Conservation (phyloP, 768 basidiomycete genomes). For the Macrocybe gigantea region DNA sequence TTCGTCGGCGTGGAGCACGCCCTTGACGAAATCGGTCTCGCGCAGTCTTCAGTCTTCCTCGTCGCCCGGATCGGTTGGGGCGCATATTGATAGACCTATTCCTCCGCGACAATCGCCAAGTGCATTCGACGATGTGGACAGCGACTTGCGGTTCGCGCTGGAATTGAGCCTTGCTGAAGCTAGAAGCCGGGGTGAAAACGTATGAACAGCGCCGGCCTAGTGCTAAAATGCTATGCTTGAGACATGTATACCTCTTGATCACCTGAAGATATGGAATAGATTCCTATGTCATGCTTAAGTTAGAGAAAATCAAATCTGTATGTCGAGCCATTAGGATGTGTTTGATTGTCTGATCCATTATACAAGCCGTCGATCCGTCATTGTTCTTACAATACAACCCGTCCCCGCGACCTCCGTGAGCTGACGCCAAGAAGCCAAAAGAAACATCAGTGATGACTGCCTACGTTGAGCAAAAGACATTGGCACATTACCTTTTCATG, state of each 20-base stretch:
- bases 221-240: neutral
- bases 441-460: neutral
- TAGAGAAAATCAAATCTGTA: no score
- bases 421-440: slow-evolving; percentile 30
- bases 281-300: no score
- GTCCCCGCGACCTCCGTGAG: slow-evolving; percentile 91
- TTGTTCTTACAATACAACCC: slow-evolving; percentile 88
- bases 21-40: slow-evolving; percentile 19
- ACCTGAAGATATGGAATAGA: neutral
- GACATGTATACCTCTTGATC: neutral
- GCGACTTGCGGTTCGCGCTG: slow-evolving; percentile 58
- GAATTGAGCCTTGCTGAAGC: slow-evolving; percentile 71
- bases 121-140: slow-evolving; percentile 43
- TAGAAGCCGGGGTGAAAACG: slow-evolving; percentile 27
- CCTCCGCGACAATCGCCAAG: slow-evolving; percentile 9
- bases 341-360: neutral
- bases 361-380: slow-evolving; percentile 53
- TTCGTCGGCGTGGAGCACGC: slow-evolving; percentile 34
- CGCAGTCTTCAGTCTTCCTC: slow-evolving; percentile 2
- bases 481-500: slow-evolving; percentile 77
- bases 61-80: neutral
- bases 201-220: slow-evolving; percentile 3
- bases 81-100: slow-evolving; percentile 5
- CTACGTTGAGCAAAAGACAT: no score
- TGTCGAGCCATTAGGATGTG: no score